phyloP scores from a whole-genome alignment of 2,329 filamentous ascomycete species.

The Dothidotthia symphoricarpi region DNA sequence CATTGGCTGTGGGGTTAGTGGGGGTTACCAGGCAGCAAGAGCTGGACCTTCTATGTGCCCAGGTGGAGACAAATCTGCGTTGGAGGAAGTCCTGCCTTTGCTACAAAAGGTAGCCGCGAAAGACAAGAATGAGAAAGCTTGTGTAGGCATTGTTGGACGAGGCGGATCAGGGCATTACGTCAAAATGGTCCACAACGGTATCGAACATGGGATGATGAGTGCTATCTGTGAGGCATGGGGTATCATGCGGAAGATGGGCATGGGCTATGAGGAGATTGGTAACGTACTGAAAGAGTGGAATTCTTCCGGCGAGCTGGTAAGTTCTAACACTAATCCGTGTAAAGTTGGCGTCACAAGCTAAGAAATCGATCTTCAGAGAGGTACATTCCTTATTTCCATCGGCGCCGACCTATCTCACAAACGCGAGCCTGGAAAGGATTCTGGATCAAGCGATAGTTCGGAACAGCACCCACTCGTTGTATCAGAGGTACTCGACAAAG shows the following conservation, averaged over 20 bases:
- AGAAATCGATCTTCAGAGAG: constrained; percentile 28
- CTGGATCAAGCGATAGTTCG: constrained; percentile 17
- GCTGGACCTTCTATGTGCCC: constrained; percentile 67
- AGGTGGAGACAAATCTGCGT: constrained; percentile 57
- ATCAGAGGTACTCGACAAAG: constrained; percentile 64
- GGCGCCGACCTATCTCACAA: constrained; percentile 60
- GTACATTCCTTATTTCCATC: constrained; percentile 64
- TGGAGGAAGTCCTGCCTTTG: constrained; percentile 61
- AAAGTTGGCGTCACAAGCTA: no score
- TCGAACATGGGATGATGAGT: constrained; percentile 70
- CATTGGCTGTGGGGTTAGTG: constrained; percentile 66
- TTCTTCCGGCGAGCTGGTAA: constrained; percentile 54
- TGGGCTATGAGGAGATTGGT: constrained; percentile 61
- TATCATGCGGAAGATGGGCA: constrained; percentile 59
- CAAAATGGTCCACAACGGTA: constrained; percentile 75
- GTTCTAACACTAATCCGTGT: constrained; percentile 1
- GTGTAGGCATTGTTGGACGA: constrained; percentile 60
- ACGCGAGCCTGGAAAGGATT: constrained; percentile 38
- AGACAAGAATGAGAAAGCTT: constrained; percentile 58
- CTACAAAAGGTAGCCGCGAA: constrained; percentile 63
- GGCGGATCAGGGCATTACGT: constrained; percentile 68
- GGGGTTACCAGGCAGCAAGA: constrained; percentile 67
- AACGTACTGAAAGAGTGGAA: constrained; percentile 63
- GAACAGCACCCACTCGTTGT: constrained; percentile 51
- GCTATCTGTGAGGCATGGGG: constrained; percentile 64